Percentiles rank a stretch among this genome's conserved stretches.
These are phyloP conservation scores for Omphalotus guepiniiformis DNA, from an alignment of 768 basidiomycete species.

Conservation along the genomic window DNA sequence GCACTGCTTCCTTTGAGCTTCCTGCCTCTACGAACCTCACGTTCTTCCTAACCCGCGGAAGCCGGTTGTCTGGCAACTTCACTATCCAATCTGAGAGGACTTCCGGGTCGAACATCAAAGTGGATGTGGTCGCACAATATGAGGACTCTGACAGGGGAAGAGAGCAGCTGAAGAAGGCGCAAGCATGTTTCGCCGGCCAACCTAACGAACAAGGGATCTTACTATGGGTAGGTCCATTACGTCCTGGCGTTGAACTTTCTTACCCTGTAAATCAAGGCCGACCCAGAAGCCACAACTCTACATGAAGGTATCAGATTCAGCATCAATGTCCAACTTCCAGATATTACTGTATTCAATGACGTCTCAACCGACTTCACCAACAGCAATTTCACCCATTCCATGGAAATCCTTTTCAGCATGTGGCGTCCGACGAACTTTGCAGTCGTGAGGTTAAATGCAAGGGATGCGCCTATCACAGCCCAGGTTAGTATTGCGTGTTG, in stretches of 20 bases:
- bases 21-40: not conserved
- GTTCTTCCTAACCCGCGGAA: not conserved
- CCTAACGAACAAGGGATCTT: not conserved
- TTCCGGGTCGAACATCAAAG: not conserved
- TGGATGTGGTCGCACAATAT: not conserved
- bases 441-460: not conserved
- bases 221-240: not conserved
- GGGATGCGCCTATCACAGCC: not conserved
- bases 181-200: not conserved
- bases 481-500: not conserved
- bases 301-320: constrained; percentile 1
- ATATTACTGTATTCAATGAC: not conserved
- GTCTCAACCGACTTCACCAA: not conserved
- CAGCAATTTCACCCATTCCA: not conserved
- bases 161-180: not conserved
- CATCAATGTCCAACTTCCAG: not conserved
- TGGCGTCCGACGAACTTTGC: not conserved
- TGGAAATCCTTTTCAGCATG: not conserved
- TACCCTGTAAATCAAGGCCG: not conserved
- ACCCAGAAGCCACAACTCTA: not conserved
- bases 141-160: not conserved
- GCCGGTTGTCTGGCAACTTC: not conserved
- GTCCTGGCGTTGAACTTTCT: not conserved
- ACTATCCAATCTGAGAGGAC: not conserved
- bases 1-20: not conserved